These are phyloP conservation scores for Fusarium globosum DNA, from an alignment of 2,329 filamentous ascomycete species.

Conservation along the genomic window DNA sequence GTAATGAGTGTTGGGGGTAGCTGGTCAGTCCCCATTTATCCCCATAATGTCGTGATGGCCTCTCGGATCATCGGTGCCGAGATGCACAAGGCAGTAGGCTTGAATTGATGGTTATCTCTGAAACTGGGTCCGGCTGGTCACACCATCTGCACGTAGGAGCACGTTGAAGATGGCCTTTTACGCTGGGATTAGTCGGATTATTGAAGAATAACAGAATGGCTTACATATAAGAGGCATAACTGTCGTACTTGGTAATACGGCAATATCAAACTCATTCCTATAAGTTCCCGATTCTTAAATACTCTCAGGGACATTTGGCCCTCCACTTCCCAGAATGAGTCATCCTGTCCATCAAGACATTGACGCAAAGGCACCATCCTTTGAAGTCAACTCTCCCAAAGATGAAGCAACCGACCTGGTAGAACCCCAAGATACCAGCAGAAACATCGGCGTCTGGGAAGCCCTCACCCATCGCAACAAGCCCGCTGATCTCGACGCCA, in stretches of 20 bases:
- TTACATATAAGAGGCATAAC: not conserved
- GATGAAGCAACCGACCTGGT: not conserved
- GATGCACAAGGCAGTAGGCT: not conserved
- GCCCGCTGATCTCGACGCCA: not conserved
- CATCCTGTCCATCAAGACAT: not conserved
- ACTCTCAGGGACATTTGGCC: not conserved
- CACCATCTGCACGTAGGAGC: not conserved
- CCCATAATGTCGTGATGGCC: not conserved
- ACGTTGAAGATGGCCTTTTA: not conserved
- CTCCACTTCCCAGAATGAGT: not conserved
- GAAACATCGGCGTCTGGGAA: not conserved
- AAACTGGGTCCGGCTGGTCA: not conserved
- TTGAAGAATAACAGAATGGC: not conserved
- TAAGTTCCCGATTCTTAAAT: rapidly evolving
- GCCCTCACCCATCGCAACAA: not conserved
- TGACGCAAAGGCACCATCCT: not conserved
- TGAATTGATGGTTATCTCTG: slow-evolving; percentile 2
- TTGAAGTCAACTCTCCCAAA: not conserved
- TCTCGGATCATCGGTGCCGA: slow-evolving; percentile 5
- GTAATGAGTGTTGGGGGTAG: not conserved
- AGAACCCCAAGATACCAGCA: not conserved
- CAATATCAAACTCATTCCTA: not conserved
- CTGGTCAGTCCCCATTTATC: not conserved
- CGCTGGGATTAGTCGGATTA: not conserved
- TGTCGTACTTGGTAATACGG: not conserved